Conservation (phyloP, 2,329 filamentous ascomycete species). For the Trichothecium roseum region DNA sequence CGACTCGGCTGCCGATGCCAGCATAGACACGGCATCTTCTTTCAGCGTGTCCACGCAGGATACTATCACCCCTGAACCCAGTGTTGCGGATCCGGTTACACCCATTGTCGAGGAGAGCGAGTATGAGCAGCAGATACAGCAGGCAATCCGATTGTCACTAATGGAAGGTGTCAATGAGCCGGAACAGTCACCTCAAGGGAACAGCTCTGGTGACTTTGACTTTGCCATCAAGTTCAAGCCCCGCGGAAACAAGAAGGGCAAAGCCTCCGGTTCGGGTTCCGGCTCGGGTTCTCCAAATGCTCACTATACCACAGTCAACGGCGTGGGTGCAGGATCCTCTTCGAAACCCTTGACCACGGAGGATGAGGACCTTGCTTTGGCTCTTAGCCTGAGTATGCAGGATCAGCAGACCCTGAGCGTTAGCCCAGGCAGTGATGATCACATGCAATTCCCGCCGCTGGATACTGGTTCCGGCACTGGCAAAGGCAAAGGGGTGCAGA, state of each 20-base stretch:
- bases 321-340: constrained; percentile 10
- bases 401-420: constrained; percentile 29
- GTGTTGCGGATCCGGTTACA: constrained; percentile 29
- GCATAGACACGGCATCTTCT: constrained; percentile 31
- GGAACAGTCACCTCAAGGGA: constrained; percentile 32
- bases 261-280: constrained; percentile 19
- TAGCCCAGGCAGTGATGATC: constrained; percentile 4
- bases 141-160: constrained; percentile 51
- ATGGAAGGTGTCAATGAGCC: constrained; percentile 42
- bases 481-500: constrained; percentile 28
- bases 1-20: constrained; percentile 37
- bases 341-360: constrained; percentile 9
- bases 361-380: constrained; percentile 50
- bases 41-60: constrained; percentile 30
- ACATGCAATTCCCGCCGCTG: constrained; percentile 30
- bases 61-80: constrained; percentile 45
- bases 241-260: constrained; percentile 29
- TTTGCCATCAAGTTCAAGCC: constrained; percentile 38
- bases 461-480: constrained; percentile 26
- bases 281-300: constrained; percentile 23
- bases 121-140: constrained; percentile 51
- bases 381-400: constrained; percentile 48
- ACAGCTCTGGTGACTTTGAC: constrained; percentile 38
- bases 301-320: constrained; percentile 23
- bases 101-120: constrained; percentile 33